A percentile compares a stretch with the other conserved stretches of the same genome.
Evolutionary conservation across 345 rosid genomes (phyloP).

Genomic region (Camelina neglecta): DNA sequence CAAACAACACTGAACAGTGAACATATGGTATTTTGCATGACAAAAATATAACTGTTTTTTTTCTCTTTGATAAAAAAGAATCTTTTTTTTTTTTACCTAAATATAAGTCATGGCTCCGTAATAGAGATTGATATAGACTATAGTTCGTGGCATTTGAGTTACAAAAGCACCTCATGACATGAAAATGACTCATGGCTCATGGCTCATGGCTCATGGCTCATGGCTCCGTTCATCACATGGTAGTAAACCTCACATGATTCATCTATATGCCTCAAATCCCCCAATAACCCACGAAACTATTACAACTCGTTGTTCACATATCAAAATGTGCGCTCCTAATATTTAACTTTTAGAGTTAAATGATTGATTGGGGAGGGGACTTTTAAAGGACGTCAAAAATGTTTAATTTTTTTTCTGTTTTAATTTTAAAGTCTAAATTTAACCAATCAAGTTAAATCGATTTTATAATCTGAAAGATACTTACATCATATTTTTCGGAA

Average conservation of each 20-base stretch:
- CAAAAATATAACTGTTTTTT: background rate
- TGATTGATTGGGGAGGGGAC: background rate
- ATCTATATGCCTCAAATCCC: background rate
- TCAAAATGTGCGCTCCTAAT: background rate
- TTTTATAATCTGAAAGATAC: too few relatives aligned
- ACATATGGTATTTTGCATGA: background rate
- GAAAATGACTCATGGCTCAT: too few relatives aligned
- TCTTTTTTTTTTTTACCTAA: too few relatives aligned
- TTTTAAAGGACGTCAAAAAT: background rate
- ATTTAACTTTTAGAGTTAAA: background rate
- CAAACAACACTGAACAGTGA: background rate
- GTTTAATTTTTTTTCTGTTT: too few relatives aligned
- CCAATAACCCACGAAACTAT: constrained; percentile 1
- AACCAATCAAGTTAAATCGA: background rate
- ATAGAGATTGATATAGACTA: background rate
- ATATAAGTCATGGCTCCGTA: too few relatives aligned
- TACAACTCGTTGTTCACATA: constrained; percentile 26
- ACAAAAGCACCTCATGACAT: background rate
- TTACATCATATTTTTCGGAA: too few relatives aligned
- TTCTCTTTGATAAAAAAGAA: too few relatives aligned
- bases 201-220: background rate
- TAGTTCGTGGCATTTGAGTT: background rate
- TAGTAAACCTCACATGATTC: background rate
- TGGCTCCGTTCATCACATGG: background rate
- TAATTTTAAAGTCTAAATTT: background rate